Evolutionary conservation across 257 asterid species (phyloP).

Genomic region (Coffea eugenioides): DNA sequence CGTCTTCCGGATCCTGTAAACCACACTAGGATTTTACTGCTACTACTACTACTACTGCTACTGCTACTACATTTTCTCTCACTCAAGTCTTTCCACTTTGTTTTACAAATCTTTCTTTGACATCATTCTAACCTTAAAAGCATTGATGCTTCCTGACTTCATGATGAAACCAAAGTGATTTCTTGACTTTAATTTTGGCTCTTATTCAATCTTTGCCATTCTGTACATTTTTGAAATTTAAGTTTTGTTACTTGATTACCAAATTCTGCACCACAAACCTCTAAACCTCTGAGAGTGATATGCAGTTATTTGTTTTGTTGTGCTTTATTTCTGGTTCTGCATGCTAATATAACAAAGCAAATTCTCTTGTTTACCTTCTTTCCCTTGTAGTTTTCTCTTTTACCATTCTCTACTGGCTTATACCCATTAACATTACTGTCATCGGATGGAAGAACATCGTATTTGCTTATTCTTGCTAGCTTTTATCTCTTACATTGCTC

Average conservation of each 20-base stretch:
- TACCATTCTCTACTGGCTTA: neutral
- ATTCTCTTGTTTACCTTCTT: neutral
- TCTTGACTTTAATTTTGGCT: too few species aligned
- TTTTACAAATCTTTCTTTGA: too few species aligned
- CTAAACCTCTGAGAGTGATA: neutral
- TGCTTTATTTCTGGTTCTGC: neutral
- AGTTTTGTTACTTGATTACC: neutral
- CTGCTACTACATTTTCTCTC: neutral
- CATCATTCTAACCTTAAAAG: too few species aligned
- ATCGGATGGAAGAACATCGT: neutral
- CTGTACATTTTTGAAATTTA: neutral
- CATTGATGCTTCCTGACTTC: too few species aligned
- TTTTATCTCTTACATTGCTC: constrained; percentile 11
- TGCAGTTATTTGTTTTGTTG: too few species aligned
- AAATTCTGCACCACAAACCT: neutral
- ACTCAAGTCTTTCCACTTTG: neutral
- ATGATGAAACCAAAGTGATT: too few species aligned
- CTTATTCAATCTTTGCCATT: neutral
- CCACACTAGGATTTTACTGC: neutral
- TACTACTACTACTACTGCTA: neutral
- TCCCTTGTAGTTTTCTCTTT: neutral
- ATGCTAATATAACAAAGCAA: too few species aligned
- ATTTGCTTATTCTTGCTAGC: neutral
- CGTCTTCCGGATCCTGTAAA: constrained; percentile 62
- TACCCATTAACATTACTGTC: neutral